Percentiles rank a stretch among this genome's conserved stretches.
These are phyloP conservation scores for Aquilaria yunnanensis DNA, from an alignment of 345 rosid species.

Conservation along the genomic window DNA sequence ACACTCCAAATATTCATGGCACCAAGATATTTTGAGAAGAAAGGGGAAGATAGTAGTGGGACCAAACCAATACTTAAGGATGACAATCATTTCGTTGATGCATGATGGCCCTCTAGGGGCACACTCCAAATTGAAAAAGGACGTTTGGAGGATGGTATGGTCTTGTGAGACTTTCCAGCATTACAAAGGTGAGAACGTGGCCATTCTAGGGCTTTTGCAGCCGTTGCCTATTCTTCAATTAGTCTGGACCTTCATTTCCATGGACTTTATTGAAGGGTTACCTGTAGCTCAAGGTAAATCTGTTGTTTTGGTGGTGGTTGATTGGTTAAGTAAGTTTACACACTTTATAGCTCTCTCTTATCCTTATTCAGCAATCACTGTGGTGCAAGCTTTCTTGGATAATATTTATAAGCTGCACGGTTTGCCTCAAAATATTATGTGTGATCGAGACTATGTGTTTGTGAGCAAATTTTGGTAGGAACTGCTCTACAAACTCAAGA, in stretches of 20 bases:
- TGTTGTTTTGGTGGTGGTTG: not conserved
- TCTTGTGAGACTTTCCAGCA: not conserved
- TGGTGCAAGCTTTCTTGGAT: no score
- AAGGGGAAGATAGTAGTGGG: not conserved
- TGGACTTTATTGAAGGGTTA: not conserved
- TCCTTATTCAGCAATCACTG: not conserved
- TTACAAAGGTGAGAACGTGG: not conserved
- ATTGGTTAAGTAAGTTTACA: not conserved
- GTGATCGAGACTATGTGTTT: no score
- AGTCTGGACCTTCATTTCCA: not conserved
- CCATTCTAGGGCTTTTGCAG: not conserved
- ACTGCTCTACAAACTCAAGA: no score
- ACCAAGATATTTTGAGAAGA: not conserved
- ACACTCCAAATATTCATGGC: not conserved
- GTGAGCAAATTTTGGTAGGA: no score
- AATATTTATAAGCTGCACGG: no score
- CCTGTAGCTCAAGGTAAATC: not conserved
- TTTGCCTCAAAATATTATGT: no score
- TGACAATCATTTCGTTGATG: not conserved
- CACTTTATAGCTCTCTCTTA: not conserved
- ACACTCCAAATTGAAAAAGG: not conserved
- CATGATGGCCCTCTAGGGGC: not conserved
- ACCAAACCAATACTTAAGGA: not conserved
- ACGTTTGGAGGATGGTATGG: not conserved
- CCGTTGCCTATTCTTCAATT: not conserved